Percentiles rank a stretch among this genome's conserved stretches.
Evolutionary conservation across 352 stramenopile genomes (phyloP).

Genomic region (Pythium vanterpoolii): DNA sequence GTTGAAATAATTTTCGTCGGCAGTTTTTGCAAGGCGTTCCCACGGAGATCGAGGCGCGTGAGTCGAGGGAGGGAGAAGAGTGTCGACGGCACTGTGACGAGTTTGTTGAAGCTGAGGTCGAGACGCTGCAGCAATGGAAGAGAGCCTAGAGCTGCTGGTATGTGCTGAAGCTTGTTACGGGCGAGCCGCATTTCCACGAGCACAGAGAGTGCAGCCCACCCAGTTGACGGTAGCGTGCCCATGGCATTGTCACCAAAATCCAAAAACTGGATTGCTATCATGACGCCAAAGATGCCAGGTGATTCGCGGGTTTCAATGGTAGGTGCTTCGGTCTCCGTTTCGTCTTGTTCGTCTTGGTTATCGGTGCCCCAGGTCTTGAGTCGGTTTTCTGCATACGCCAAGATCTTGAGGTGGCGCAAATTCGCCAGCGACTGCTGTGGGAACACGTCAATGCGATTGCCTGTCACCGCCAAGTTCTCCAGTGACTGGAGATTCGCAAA

Average conservation of each 20-base stretch:
- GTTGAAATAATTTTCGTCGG: slow-evolving; percentile 30
- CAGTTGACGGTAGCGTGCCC: slow-evolving; percentile 19
- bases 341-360: not conserved
- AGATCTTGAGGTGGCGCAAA: slow-evolving; percentile 23
- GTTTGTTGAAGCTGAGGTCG: slow-evolving; percentile 43
- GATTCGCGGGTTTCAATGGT: not conserved
- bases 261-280: slow-evolving; percentile 32
- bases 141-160: slow-evolving; percentile 27
- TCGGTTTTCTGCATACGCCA: slow-evolving; percentile 47
- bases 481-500: slow-evolving; percentile 37
- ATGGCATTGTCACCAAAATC: slow-evolving; percentile 51
- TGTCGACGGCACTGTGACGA: slow-evolving; percentile 23
- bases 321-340: slow-evolving; percentile 11
- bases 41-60: slow-evolving; percentile 28
- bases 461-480: slow-evolving; percentile 36
- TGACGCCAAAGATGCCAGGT: slow-evolving; percentile 21
- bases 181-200: slow-evolving; percentile 43
- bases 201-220: slow-evolving; percentile 26
- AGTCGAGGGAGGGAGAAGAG: slow-evolving; percentile 28
- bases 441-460: slow-evolving; percentile 48
- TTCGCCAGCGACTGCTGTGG: slow-evolving; percentile 21
- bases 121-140: slow-evolving; percentile 33
- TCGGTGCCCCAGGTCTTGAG: slow-evolving; percentile 33
- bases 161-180: slow-evolving; percentile 36
- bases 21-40: slow-evolving; percentile 33